Percentiles rank a stretch among this genome's conserved stretches.
These are phyloP conservation scores for Gossypium ekmanianum DNA, from an alignment of 345 rosid species.

Conservation along the genomic window DNA sequence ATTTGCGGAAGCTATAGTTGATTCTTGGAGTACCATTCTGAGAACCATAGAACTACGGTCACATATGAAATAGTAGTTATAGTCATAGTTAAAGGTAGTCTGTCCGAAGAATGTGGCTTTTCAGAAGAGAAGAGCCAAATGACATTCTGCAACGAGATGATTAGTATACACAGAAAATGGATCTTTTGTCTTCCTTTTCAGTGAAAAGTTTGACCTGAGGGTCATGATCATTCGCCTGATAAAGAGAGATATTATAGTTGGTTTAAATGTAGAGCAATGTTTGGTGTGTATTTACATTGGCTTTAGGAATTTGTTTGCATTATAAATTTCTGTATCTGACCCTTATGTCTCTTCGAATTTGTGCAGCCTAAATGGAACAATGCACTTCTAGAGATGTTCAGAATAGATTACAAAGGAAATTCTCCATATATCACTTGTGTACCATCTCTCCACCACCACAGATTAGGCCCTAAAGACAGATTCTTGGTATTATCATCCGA, in stretches of 20 bases:
- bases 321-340: background rate
- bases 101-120: background rate
- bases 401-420: slow-evolving; percentile 76
- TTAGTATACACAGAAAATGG: background rate
- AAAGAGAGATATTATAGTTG: background rate
- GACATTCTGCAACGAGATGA: background rate
- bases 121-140: background rate
- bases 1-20: background rate
- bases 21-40: background rate
- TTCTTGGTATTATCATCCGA: slow-evolving; percentile 85
- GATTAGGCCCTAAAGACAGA: slow-evolving; percentile 69
- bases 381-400: slow-evolving; percentile 89
- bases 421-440: slow-evolving; percentile 73
- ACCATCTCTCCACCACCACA: slow-evolving; percentile 82
- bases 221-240: slow-evolving; percentile 1
- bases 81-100: background rate
- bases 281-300: background rate
- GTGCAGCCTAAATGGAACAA: slow-evolving; percentile 90
- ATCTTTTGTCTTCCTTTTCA: background rate
- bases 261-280: background rate
- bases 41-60: background rate
- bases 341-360: background rate
- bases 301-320: background rate
- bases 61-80: background rate
- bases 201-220: background rate